Percentiles rank a stretch among this genome's conserved stretches.
Evolutionary conservation across 1,284 basidiomycete genomes (phyloP).

Genomic region (Bothia castanella): DNA sequence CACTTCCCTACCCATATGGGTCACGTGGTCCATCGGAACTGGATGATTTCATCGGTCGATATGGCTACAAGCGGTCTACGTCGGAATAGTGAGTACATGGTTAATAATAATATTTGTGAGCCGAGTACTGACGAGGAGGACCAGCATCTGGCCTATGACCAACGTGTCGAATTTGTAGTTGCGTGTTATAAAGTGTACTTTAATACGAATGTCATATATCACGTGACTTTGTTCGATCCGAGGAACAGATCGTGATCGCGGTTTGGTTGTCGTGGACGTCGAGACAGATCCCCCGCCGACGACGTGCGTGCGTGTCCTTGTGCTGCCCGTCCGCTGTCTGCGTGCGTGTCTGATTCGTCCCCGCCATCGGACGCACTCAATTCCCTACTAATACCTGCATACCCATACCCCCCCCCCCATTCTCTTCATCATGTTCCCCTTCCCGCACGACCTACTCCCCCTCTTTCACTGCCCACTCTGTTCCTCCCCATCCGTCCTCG

Average conservation of each 20-base stretch:
- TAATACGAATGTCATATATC: neutral
- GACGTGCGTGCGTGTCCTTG: slow-evolving; percentile 18
- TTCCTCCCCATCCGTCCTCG: slow-evolving; percentile 32
- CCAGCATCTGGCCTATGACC: slow-evolving; percentile 28
- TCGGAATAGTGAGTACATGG: slow-evolving; percentile 80
- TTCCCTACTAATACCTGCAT: slow-evolving; percentile 17
- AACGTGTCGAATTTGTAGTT: slow-evolving; percentile 26
- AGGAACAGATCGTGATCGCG: slow-evolving; percentile 28
- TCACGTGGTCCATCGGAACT: slow-evolving; percentile 88
- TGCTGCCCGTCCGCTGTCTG: slow-evolving; percentile 17
- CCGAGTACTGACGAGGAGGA: neutral
- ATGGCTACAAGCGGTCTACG: slow-evolving; percentile 72
- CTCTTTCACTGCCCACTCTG: slow-evolving; percentile 44
- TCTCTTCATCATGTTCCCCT: slow-evolving; percentile 27
- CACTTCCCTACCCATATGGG: slow-evolving; percentile 83
- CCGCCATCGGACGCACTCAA: slow-evolving; percentile 13
- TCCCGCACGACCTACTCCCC: slow-evolving; percentile 25
- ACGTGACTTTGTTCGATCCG: slow-evolving; percentile 20
- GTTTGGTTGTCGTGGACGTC: slow-evolving; percentile 21
- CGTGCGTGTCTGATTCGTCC: slow-evolving; percentile 20
- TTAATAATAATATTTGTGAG: too few relatives aligned
- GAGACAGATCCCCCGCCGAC: slow-evolving; percentile 31
- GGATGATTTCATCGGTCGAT: slow-evolving; percentile 70
- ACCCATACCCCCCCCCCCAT: neutral
- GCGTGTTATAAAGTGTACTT: too few relatives aligned